Conservation (phyloP, 2,329 filamentous ascomycete species). For the Monilinia vaccinii-corymbosi region DNA sequence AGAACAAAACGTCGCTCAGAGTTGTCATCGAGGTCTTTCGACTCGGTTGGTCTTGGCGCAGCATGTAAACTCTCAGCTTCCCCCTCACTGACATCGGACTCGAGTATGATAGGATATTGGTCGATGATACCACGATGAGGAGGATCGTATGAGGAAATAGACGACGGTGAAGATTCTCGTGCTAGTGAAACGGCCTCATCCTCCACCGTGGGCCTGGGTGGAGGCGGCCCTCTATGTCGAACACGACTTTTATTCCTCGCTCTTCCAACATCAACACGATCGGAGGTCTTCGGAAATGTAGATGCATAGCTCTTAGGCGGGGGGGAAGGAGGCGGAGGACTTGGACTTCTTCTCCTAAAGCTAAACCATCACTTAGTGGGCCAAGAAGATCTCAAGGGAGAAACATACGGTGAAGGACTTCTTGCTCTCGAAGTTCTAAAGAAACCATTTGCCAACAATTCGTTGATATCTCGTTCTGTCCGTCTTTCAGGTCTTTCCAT, state of each 20-base stretch:
- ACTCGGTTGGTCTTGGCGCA: constrained; percentile 14
- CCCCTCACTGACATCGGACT: constrained; percentile 38
- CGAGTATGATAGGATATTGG: constrained; percentile 58
- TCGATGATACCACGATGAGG: constrained; percentile 55
- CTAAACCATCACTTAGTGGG: constrained; percentile 2
- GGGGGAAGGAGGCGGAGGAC: constrained; percentile 6
- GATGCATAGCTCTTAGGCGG: constrained; percentile 10
- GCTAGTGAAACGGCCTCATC: constrained; percentile 56
- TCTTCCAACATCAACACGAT: constrained; percentile 9
- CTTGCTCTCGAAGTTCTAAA: constrained; percentile 40
- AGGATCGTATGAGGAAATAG: constrained; percentile 40
- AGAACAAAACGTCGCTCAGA: constrained; percentile 56
- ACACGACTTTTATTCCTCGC: constrained; percentile 18
- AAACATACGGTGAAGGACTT: constrained; percentile 30
- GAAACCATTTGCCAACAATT: constrained; percentile 38
- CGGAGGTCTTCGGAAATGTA: constrained; percentile 8
- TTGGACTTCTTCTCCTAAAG: neutral
- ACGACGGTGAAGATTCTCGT: constrained; percentile 40
- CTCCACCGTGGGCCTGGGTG: constrained; percentile 58
- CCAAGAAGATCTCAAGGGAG: neutral
- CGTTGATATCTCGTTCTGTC: constrained; percentile 18
- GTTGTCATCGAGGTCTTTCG: constrained; percentile 18
- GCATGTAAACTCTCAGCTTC: constrained; percentile 24
- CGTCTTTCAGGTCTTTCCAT: constrained; percentile 18
- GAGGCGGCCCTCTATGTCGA: constrained; percentile 27